Base-by-base conservation (phyloP, 225 moss, liverwort and hornwort species). In the Marchantia paleacea region DNA sequence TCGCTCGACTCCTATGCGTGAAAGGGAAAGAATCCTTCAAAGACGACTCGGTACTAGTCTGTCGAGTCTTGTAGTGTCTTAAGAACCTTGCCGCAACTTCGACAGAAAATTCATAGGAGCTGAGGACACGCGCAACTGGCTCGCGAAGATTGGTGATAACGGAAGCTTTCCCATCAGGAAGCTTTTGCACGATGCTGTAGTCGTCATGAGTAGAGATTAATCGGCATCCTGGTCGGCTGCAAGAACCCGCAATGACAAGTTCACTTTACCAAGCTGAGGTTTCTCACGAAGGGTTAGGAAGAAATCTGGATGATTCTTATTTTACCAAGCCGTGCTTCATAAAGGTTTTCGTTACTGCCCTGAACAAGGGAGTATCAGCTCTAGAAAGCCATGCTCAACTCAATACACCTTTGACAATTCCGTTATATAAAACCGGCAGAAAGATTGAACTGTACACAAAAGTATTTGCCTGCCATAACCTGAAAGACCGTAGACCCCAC, bases 141-240 rank as follows among this genome's bases (percentile, higher is more conserved):
- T 82, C 51, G 55, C 90, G 85, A 15, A 90, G 39, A 63, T 6
- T 81, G 13, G 87, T 84, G 12, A 90, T 72, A 1, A 88, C 82
- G 18, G 88, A 90, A 1, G 84, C 82, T 69, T 67, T 39, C 29
- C 79, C 75, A 1, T 55, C 11, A 2, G 85, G 67, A 24, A 88
- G 82, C 55, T 75, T 74, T 4, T 81, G 75, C 55, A 87, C 49
- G 18, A 88, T 55, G 81, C 88, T 88, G 80, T 78, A 86, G 67
- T 90, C 88, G 58, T 90, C 84, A 79, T 88, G 90, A 18, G 88
- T 86, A 20, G 88, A 86, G 28, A 86, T 79, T 31, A 86, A 74
- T 63, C 84, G 81, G 74, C 90, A 90, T 13, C 68, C 78, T 16
- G 88, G 90, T 22, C 67, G 74, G 52, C 75, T 83, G 80, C 82